phyloP scores from a whole-genome alignment of 768 basidiomycete species.

The Suillus ampliporus region DNA sequence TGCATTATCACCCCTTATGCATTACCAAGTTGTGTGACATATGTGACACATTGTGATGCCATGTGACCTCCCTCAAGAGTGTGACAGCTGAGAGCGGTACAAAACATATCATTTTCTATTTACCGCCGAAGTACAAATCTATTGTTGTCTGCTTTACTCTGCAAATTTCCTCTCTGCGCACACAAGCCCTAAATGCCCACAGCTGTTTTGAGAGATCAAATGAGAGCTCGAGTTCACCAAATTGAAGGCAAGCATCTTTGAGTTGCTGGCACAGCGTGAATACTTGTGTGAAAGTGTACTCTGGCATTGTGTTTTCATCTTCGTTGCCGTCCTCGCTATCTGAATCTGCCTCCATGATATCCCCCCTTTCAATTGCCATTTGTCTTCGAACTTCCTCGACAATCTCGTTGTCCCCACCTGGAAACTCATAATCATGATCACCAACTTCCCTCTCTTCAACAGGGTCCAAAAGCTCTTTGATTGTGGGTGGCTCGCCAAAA shows the following conservation, averaged over 20 bases:
- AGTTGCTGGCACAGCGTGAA: constrained; percentile 4
- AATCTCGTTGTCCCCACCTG: not conserved
- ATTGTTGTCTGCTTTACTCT: too few species aligned
- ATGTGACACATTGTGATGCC: too few species aligned
- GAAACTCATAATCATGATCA: not conserved
- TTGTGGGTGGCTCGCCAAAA: not conserved
- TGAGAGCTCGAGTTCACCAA: not conserved
- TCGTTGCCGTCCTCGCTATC: not conserved
- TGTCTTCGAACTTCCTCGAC: not conserved
- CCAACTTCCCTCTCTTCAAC: not conserved
- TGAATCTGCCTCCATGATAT: constrained; percentile 7
- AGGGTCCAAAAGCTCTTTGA: not conserved
- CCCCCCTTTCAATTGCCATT: not conserved
- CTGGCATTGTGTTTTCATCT: not conserved
- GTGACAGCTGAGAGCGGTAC: too few species aligned
- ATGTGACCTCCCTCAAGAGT: too few species aligned
- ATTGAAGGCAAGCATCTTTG: constrained; percentile 3
- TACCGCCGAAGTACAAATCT: too few species aligned
- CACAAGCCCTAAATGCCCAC: too few species aligned
- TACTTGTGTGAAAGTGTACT: not conserved
- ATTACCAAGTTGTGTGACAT: too few species aligned
- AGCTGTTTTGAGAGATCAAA: too few species aligned
- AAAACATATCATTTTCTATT: too few species aligned
- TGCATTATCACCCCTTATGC: too few species aligned
- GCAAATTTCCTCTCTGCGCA: too few species aligned